Evolutionary conservation across 2,329 filamentous ascomycete species (phyloP), one percentile per base, ranked within the genome.

Genomic region (Grosmannia serpens): DNA sequence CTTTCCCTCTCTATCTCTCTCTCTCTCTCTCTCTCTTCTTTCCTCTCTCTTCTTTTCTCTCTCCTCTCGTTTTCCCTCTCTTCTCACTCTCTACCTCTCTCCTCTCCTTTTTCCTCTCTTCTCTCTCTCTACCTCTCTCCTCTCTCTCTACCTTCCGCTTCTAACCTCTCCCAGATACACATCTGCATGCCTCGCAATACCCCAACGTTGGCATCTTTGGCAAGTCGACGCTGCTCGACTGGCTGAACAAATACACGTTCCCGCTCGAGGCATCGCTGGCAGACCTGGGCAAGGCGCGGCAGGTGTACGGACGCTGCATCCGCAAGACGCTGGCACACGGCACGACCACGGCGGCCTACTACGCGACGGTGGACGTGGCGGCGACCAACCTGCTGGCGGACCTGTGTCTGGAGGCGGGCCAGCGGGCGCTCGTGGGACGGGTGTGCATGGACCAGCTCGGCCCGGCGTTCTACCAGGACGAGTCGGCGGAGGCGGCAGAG

Each of bases 261-360:
- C 94, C 94, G 0, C 81, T 96, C 62, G 94, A 99, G 72, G 78
- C 86, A 1, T 91, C 87, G 11, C 83, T 96, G 60, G 74, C 78
- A 8, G 77, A 83, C 62, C 73, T 84, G 6, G 63, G 73, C 58
- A 84, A 82, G 66, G 90, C 91, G 1, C 77, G 76, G 17, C 77
- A 75, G 41, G 85, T 95, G 62, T 99, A 97, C 73, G 79, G 80
- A 27, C 85, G 87, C 59, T 87, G 89, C 63, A 82, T 99, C 62
- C 77, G 83, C 33, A 84, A 89, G 53, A 96, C 91, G 0, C 81
- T 99, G 13, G 81, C 89, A 26, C 85, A 96, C 69, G 94, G 94
- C 62, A 99, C 94, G 11, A 99, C 94, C 0, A 94, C 89, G 13
- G 91, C 91, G 7, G 83, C 89, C n/a, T 97, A 97, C 78, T 97